Base-by-base conservation (phyloP, 2,329 filamentous ascomycete species). In the Colletotrichum tamarilloi region DNA sequence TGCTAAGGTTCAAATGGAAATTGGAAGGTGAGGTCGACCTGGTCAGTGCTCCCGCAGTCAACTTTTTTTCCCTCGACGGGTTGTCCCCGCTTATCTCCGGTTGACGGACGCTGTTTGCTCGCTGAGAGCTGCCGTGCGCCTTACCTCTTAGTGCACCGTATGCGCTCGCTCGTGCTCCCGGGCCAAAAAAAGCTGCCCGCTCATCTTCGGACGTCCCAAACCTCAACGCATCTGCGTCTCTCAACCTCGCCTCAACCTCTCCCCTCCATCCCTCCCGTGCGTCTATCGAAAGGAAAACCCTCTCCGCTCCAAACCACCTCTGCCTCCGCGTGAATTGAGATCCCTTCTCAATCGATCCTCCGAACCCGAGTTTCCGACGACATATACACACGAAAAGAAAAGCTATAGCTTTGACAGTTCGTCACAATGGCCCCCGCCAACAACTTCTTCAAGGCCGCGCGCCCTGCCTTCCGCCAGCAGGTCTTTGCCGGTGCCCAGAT, bases 381-480 rank as follows among this genome's bases (percentile, higher is more conserved):
- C 30, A 55, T 14, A 55, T 22, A 55, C 35, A 56, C 53, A 35
- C 49, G 38, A 52, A 38, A 30, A 38, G 28, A 63, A 59, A 49
- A 55, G 42, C 42, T 22, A 49, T 49, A 49, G 19, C 16, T 49
- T 49, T 49, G 16, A 42, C 3, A 42, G 42, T 11, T 8, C 42
- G 57, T 67, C 76, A 81, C 76, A 72, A 87, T 87, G 83, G 84
- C 85, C 75, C 82, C 86, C 76, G 83, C 87, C 53, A 85, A 82
- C 76, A 83, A 83, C 79, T 80, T 90, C 79, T 83, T 89, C 84
- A 87, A 87, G 82, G 86, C 87, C 78, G 83, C 87, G 80, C 87
- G 88, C 79, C 90, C 89, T 64, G 81, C 87, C 77, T 87, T 91
- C 85, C 87, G 87, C 80, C 87, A 89, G 80, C 84, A 83, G 81